Base-by-base conservation (phyloP, 2,329 filamentous ascomycete genomes). In the Leptographium flavum region DNA sequence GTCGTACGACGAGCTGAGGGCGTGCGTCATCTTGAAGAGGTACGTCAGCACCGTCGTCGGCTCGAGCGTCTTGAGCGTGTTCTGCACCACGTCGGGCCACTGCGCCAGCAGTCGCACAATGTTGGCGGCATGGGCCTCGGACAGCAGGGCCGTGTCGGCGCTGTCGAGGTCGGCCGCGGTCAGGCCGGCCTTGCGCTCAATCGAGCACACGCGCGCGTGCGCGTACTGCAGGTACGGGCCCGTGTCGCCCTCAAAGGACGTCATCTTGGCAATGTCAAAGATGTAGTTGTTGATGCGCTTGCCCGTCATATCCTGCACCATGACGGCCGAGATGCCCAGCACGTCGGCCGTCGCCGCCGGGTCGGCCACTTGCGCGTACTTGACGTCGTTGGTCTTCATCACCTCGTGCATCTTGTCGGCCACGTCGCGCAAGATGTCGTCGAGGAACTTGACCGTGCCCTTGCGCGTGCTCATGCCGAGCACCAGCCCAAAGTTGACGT, bases 261-360 rank as follows among this genome's bases (percentile, higher is more conserved):
- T 83, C 82, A 92, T 88, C 52, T 76, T 73, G 48, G 86, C 78
- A 70, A 87, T 79, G 65, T 88, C 81, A 64, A 90, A 88, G 47
- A 73, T 69, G 58, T 79, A 80, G 62, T 78, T 77, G 62, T 77
- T 77, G 60, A 77, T 73, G 56, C 13, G 17, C 76, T 95, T 96
- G 61, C 90, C 92, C 53, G 77, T 83, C 87, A 96, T 94, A 59
- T 96, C 92, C 64, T 96, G 90, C 19, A 94, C 87, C 87, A 96
- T 96, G 58, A 96, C 90, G 58, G 84, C 83, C 52, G 83, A 88
- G 59, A 96, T 95, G 51, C 90, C 92, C 3, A 96, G 74, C 11
- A 76, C 86, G 65, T 96, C 92, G 49, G 92, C 87, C 10, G 81
- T 83, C 45, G 76, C 74, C 45, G 78, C 79, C 0, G 90, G 90